Base-by-base conservation (phyloP, 106 monocot genomes). In the Triglochin maritima region DNA sequence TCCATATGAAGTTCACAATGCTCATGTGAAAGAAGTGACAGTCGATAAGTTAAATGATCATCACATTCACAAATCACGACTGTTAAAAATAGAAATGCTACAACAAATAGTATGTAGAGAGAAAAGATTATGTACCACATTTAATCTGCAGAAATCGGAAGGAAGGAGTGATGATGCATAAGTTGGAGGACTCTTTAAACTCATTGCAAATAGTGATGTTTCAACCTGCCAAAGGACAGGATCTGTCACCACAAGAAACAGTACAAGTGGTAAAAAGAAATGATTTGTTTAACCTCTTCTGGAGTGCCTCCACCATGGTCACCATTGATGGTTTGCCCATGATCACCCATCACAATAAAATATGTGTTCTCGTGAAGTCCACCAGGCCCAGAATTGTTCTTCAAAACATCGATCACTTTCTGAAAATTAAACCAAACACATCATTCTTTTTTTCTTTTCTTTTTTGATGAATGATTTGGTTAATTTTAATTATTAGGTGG, bases 301-400 rank as follows among this genome's bases (percentile, higher is more conserved):
- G 90, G 73, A 73, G 96, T 86, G 47, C 96, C 90, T 53, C 96
- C 96, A 77, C 96, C 96, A 80, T 96, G 96, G 78, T 96, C 96
- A 60, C 96, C 96, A 84, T 91, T 90, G 72, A 74, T 69, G 7
- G 96, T 96, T 77, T 96, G 96, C 10, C 90, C 96, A 75, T 96
- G 96, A 75, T 96, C 96, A 47, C 96, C 96, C 91, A 96, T 91
- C 49, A 96, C 96, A 57, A 91, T 14, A 65, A 96, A 79, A 49
- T 85, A 78, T 46, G 96, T 96, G 47, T 91, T 91, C 75, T 88
- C 91, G 75, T 90, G 96, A 80, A 77, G 78, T 67, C 74, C 83
- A 69, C 87, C 85, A 73, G 79, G 77, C n/a, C 81, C 82, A 76
- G 87, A 92, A 11, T 85, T 76, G 59, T 50, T 80, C 78, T 68